phyloP scores from a whole-genome alignment of 345 rosid species.

The Hibiscus trionum region DNA sequence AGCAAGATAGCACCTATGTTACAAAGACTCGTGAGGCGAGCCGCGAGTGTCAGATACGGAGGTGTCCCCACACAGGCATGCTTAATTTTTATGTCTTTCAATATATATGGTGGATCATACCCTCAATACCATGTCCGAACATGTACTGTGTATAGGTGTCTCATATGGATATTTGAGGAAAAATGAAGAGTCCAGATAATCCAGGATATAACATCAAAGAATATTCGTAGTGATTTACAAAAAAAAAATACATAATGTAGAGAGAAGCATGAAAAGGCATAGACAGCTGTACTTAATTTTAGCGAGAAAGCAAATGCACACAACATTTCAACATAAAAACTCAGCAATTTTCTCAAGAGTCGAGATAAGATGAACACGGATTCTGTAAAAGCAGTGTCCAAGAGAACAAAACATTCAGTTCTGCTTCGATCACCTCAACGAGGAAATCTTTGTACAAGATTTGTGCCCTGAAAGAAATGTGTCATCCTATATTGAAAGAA shows the following conservation, averaged over 20 bases:
- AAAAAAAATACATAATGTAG: neutral
- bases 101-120: neutral
- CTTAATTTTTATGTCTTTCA: neutral
- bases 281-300: slow-evolving; percentile 9
- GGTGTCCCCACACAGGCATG: neutral
- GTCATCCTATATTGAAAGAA: neutral
- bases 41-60: neutral
- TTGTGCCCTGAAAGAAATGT: neutral
- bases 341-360: neutral
- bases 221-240: neutral
- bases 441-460: neutral
- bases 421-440: neutral
- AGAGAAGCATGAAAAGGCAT: neutral
- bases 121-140: neutral
- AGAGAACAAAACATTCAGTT: neutral
- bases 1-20: neutral
- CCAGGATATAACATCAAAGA: neutral
- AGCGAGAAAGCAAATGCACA: neutral
- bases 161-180: neutral
- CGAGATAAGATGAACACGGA: neutral
- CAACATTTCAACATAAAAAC: neutral
- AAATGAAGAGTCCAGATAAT: neutral
- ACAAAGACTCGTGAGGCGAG: neutral
- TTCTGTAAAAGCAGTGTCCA: neutral
- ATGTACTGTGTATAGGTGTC: neutral